These are phyloP conservation scores for Calonectria hawksworthii DNA, from an alignment of 2,329 filamentous ascomycete species.

Conservation along the genomic window DNA sequence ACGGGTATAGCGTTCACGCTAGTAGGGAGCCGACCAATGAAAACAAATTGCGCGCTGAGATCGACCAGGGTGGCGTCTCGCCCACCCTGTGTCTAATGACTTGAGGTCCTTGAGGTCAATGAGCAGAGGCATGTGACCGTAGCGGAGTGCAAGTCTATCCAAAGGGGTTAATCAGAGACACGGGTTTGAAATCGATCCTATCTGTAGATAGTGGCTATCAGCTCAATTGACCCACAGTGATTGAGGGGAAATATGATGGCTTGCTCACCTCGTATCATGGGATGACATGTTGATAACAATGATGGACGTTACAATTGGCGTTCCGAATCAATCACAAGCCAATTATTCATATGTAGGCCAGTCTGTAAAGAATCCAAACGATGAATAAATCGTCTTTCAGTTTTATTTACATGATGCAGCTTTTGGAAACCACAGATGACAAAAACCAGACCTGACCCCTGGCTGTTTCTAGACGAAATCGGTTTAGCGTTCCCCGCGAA, in stretches of 20 bases:
- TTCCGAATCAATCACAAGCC: neutral
- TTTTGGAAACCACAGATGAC: neutral
- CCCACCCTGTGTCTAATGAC: neutral
- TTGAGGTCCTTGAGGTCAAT: neutral
- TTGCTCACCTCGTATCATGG: no score
- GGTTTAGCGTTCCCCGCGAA: conserved; percentile 8
- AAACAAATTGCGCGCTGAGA: conserved; percentile 5
- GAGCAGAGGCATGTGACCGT: neutral
- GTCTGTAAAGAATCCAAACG: neutral
- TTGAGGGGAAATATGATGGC: neutral
- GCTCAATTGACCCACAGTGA: neutral
- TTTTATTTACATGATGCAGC: neutral
- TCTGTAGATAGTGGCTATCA: neutral
- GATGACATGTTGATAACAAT: neutral
- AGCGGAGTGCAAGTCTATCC: no score
- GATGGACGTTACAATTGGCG: neutral
- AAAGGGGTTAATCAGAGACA: neutral
- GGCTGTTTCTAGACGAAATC: neutral
- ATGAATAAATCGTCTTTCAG: neutral
- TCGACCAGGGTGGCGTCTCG: neutral
- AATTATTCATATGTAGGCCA: neutral
- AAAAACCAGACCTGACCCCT: neutral
- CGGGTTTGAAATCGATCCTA: neutral
- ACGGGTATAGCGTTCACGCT: neutral
- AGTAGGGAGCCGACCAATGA: neutral